These are phyloP conservation scores for Hymenoscyphus repandus DNA, from an alignment of 2,329 filamentous ascomycete species.

Conservation along the genomic window DNA sequence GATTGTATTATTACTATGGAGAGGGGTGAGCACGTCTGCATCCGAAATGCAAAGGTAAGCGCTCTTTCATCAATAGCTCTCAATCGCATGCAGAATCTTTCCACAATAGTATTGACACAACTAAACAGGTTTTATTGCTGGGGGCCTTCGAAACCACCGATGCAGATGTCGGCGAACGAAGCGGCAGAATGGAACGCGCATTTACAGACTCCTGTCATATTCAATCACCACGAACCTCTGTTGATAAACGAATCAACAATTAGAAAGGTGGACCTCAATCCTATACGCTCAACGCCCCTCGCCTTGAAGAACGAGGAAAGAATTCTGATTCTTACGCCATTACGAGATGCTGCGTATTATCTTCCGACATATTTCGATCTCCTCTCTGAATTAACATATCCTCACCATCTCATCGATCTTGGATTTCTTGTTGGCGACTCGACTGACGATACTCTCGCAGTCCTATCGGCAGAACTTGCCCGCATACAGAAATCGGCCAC, in stretches of 20 bases:
- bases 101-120: slow-evolving; percentile 12
- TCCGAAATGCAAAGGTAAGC: slow-evolving; percentile 82
- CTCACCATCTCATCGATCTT: slow-evolving; percentile 90
- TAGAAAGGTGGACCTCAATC: slow-evolving; percentile 76
- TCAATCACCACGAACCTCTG: slow-evolving; percentile 89
- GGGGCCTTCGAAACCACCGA: slow-evolving; percentile 90
- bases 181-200: slow-evolving; percentile 85
- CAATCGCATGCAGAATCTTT: not conserved
- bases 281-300: slow-evolving; percentile 72
- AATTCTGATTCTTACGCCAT: slow-evolving; percentile 84
- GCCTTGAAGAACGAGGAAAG: slow-evolving; percentile 78
- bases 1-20: slow-evolving; percentile 78
- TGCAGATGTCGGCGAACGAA: slow-evolving; percentile 91
- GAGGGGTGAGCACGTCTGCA: slow-evolving; percentile 73
- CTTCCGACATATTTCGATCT: slow-evolving; percentile 92
- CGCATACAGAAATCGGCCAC: slow-evolving; percentile 79
- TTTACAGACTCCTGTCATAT: slow-evolving; percentile 86
- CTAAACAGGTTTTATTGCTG: slow-evolving; percentile 85
- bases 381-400: slow-evolving; percentile 82
- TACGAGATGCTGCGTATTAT: slow-evolving; percentile 81
- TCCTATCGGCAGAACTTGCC: slow-evolving; percentile 78
- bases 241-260: slow-evolving; percentile 79
- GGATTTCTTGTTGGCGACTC: slow-evolving; percentile 93
- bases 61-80: slow-evolving; percentile 11
- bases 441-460: slow-evolving; percentile 83